Evolutionary conservation across 2,329 filamentous ascomycete species (phyloP), one percentile per base, ranked within the genome.

Genomic region (Epichloe aotearoae): DNA sequence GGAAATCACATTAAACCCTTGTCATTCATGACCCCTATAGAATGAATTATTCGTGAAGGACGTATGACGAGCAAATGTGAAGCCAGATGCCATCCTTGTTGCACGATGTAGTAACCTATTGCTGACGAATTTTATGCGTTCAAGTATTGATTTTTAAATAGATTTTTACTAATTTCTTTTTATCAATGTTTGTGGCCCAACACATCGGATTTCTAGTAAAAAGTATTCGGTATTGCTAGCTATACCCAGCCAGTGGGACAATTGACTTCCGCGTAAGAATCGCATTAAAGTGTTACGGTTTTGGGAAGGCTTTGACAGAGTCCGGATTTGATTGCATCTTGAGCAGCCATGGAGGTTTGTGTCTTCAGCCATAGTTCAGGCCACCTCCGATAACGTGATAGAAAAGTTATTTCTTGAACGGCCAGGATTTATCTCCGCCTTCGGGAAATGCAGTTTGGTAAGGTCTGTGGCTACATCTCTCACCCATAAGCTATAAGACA

Each of bases 401-500:
- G 86, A 82, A 66, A 97, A 98, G 62, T 98, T 97, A 68, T 98
- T 98, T 64, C 89, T 80, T 23, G 74, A 77, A 49, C 73, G 72
- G 11, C 90, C 90, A 20, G 87, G 77, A 54, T 86, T 83, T 40
- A 95, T 65, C 63, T 93, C 84, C 54, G 79, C 77, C 68, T 97
- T 97, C 53, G 58, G 47, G 50, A 66, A 66, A 17, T 55, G 53
- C 23, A 54, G 38, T 8, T 52, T 52, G 46, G 39, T 52, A 17
- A 52, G 48, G 46, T 55, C 44, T 30, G 50, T 41, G n/a, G 53
- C 33, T 5, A 57, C 57, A 6, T 55, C 64, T 53, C 76, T 75
- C 57, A 70, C 78, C 86, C 90, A 96, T n/a, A 97, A 73, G 56
- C 89, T 90, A 66, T 95, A 97, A 20, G 88, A 81, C 47, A 98